Conservation (phyloP, 306 rosid species). For the Dryas alaskensis region DNA sequence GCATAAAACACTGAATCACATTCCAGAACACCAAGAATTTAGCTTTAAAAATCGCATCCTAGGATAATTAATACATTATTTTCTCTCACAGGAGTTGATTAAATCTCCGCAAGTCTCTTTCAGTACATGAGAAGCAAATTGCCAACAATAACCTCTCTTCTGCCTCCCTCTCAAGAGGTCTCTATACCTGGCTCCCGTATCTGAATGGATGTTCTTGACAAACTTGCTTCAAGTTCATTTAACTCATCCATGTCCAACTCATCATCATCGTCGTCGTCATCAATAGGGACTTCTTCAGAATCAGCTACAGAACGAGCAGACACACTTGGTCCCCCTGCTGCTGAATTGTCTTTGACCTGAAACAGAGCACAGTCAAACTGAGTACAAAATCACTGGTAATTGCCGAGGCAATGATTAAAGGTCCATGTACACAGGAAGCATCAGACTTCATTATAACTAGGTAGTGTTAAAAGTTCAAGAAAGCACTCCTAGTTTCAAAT, state of each 20-base stretch:
- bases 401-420: not conserved
- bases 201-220: slow-evolving; percentile 64
- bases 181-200: slow-evolving; percentile 56
- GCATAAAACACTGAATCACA: slow-evolving; percentile 10
- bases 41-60: slow-evolving; percentile 9
- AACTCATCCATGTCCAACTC: slow-evolving; percentile 72
- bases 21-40: slow-evolving; percentile 14
- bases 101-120: not conserved
- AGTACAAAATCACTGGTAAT: not conserved
- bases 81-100: slow-evolving; percentile 11
- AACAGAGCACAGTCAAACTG: not conserved
- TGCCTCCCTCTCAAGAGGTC: slow-evolving; percentile 29
- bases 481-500: not conserved
- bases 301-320: slow-evolving; percentile 36
- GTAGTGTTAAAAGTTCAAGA: not conserved
- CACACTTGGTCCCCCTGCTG: slow-evolving; percentile 45
- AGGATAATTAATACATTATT: slow-evolving; percentile 15
- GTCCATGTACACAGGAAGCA: not conserved
- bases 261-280: slow-evolving; percentile 38
- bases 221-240: slow-evolving; percentile 70
- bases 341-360: slow-evolving; percentile 25
- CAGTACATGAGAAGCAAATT: not conserved
- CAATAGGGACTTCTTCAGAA: slow-evolving; percentile 26
- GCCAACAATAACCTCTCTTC: not conserved
- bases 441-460: not conserved